Conservation (phyloP, 148 eudicot genomes). For the Linanthus parryae region DNA sequence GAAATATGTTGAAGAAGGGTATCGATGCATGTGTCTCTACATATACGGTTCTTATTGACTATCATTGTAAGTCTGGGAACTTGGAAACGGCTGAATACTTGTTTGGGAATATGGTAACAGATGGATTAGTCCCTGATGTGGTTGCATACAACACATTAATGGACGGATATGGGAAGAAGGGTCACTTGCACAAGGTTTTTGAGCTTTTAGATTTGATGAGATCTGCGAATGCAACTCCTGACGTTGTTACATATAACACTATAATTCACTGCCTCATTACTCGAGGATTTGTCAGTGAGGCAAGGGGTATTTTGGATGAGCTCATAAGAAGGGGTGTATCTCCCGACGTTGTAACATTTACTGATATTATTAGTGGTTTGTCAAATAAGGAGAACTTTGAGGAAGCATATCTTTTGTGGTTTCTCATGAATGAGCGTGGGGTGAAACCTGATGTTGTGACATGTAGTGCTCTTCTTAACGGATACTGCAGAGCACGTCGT, state of each 20-base stretch:
- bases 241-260: slow-evolving; percentile 36
- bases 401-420: slow-evolving; percentile 38
- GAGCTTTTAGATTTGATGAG: slow-evolving; percentile 33
- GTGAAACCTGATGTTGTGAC: slow-evolving; percentile 41
- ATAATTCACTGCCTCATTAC: slow-evolving; percentile 32
- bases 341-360: slow-evolving; percentile 36
- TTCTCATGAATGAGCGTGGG: slow-evolving; percentile 23
- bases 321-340: slow-evolving; percentile 34
- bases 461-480: slow-evolving; percentile 47
- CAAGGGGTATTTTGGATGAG: slow-evolving; percentile 32
- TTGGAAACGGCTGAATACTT: slow-evolving; percentile 22
- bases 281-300: slow-evolving; percentile 36
- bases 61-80: slow-evolving; percentile 31
- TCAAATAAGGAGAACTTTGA: slow-evolving; percentile 31
- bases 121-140: slow-evolving; percentile 29
- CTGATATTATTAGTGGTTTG: slow-evolving; percentile 30
- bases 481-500: slow-evolving; percentile 32
- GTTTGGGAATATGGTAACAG: slow-evolving; percentile 23
- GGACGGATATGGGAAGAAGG: slow-evolving; percentile 38
- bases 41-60: slow-evolving; percentile 28
- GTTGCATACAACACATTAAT: slow-evolving; percentile 34
- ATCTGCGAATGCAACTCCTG: slow-evolving; percentile 31
- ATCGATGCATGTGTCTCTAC: slow-evolving; percentile 33
- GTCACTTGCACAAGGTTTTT: slow-evolving; percentile 30
- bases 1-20: slow-evolving; percentile 41